These are phyloP conservation scores for Seiridium cupressi DNA, from an alignment of 2,329 filamentous ascomycete species.

Conservation along the genomic window DNA sequence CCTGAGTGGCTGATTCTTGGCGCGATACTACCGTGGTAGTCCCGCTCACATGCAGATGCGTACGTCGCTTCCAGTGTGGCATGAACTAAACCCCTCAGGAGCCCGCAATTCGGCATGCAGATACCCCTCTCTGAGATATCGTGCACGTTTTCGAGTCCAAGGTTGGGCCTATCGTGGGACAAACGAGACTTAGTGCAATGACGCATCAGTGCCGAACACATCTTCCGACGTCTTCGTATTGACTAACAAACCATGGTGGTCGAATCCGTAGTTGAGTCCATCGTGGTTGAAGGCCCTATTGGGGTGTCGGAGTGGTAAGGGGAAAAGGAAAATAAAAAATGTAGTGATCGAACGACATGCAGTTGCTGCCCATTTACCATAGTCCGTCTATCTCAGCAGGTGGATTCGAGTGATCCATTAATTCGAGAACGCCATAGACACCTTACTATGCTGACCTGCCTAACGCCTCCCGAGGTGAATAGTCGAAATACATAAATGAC, in stretches of 20 bases:
- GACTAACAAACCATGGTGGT: too few species aligned
- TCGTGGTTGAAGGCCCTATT: too few species aligned
- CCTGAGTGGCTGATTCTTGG: background rate
- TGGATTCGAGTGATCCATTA: background rate
- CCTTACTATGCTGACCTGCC: constrained; percentile 56
- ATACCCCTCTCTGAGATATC: background rate
- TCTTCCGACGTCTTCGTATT: too few species aligned
- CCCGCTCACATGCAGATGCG: background rate
- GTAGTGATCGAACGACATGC: background rate
- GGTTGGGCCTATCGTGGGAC: background rate
- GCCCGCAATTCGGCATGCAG: background rate
- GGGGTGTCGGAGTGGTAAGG: too few species aligned
- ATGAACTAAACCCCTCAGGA: background rate
- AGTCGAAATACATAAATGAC: constrained; percentile 49
- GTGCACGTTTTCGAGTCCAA: background rate
- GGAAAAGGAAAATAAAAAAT: too few species aligned
- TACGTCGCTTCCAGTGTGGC: background rate
- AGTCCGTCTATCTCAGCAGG: background rate
- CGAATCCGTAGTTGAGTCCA: too few species aligned
- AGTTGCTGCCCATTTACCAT: background rate
- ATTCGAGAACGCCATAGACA: constrained; percentile 50
- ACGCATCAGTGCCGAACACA: too few species aligned
- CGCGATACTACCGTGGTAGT: background rate
- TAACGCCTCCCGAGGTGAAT: constrained; percentile 49
- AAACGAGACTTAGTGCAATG: too few species aligned